Conservation (phyloP, 805 yeast genomes). For the Scheffersomyces stipitis region DNA sequence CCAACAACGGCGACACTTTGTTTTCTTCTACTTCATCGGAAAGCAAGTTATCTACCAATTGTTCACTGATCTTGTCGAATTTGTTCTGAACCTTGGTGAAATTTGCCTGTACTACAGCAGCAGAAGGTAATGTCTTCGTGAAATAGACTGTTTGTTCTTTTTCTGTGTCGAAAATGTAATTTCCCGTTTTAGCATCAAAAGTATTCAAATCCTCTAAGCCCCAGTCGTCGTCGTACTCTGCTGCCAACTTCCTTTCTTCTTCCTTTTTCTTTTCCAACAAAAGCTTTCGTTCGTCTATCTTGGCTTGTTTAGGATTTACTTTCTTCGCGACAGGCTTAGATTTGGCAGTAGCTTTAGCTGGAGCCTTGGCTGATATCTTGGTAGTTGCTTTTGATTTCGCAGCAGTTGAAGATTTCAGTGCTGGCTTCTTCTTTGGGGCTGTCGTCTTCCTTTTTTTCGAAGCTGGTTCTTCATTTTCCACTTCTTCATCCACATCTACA, state of each 20-base stretch:
- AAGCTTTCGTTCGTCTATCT: conserved; percentile 6
- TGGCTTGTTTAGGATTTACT: conserved; percentile 9
- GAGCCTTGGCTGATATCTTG: conserved; percentile 16
- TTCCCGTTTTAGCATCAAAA: conserved; percentile 23
- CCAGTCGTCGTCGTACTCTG: conserved; percentile 40
- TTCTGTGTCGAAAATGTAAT: conserved; percentile 35
- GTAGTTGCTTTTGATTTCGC: conserved; percentile 23
- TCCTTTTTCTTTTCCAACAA: conserved; percentile 6
- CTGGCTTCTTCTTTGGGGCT: conserved; percentile 10
- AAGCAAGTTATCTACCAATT: conserved; percentile 15
- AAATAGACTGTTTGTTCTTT: conserved; percentile 27
- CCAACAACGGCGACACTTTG: conserved; percentile 15
- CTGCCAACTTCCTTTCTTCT: conserved; percentile 11
- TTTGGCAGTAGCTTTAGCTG: not conserved
- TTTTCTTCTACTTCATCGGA: conserved; percentile 14
- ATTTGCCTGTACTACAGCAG: conserved; percentile 18
- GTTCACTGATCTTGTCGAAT: conserved; percentile 15
- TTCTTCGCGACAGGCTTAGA: not conserved
- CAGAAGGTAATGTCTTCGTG: conserved; percentile 22
- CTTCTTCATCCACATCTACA: conserved; percentile 16
- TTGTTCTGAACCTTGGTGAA: conserved; percentile 13
- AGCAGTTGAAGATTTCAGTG: conserved; percentile 5
- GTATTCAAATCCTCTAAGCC: conserved; percentile 39
- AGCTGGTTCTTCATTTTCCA: conserved; percentile 8
- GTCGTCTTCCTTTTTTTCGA: conserved; percentile 13